phyloP scores from a whole-genome alignment of 2,329 filamentous ascomycete genomes.

The Xylariomycetidae sp. region DNA sequence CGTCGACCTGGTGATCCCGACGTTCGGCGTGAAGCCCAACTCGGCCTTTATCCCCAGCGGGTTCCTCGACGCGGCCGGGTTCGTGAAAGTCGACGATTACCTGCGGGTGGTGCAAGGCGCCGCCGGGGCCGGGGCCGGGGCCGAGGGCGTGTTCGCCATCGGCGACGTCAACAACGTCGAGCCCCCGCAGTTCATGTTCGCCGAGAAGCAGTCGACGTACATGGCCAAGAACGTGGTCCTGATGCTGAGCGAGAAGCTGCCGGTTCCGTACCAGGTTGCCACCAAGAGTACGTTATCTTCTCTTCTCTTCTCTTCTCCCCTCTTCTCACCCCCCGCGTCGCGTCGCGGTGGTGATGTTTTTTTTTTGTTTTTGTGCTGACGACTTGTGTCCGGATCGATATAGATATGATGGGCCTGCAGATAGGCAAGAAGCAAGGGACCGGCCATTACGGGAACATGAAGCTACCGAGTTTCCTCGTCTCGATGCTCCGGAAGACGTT shows the following conservation, averaged over 20 bases:
- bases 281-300: constrained; percentile 2
- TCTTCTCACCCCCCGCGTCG: too few relatives aligned
- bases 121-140: constrained; percentile 14
- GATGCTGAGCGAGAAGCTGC: constrained; percentile 1
- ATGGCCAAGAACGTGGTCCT: constrained; percentile 8
- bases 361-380: too few relatives aligned
- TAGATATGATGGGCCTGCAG: constrained; percentile 24
- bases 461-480: constrained; percentile 20
- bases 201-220: constrained; percentile 4
- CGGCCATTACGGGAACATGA: constrained; percentile 22
- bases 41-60: constrained; percentile 20
- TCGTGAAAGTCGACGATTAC: constrained; percentile 18
- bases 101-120: too few relatives aligned
- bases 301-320: neutral
- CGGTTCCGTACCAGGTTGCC: constrained; percentile 5
- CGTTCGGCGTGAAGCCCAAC: constrained; percentile 24
- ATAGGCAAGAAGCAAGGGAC: constrained; percentile 22
- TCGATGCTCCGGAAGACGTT: constrained; percentile 18
- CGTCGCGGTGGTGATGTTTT: too few relatives aligned
- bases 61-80: constrained; percentile 18
- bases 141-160: constrained; percentile 21
- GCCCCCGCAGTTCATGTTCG: constrained; percentile 6
- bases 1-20: constrained; percentile 26
- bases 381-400: too few relatives aligned
- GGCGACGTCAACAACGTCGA: constrained; percentile 23